These are phyloP conservation scores for Mycena maculata DNA, from an alignment of 768 basidiomycete genomes.

Conservation along the genomic window DNA sequence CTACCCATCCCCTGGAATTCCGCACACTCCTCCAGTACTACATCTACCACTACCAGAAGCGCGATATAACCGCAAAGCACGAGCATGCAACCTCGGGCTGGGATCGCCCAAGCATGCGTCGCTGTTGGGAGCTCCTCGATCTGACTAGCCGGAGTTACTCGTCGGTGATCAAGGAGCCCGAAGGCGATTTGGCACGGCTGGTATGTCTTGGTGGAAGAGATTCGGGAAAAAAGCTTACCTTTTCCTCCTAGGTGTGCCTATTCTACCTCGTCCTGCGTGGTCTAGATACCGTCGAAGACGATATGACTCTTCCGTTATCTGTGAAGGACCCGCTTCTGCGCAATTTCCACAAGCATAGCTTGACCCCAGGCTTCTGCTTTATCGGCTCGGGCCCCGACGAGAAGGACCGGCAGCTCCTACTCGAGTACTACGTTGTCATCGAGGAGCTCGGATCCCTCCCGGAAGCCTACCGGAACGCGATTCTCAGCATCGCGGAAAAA, in stretches of 20 bases:
- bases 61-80: slow-evolving; percentile 81
- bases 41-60: slow-evolving; percentile 82
- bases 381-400: slow-evolving; percentile 85
- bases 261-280: slow-evolving; percentile 96
- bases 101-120: slow-evolving; percentile 86
- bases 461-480: slow-evolving; percentile 77
- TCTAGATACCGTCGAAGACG: slow-evolving; percentile 98
- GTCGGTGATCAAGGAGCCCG: slow-evolving; percentile 94
- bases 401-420: slow-evolving; percentile 86
- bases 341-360: slow-evolving; percentile 81
- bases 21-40: slow-evolving; percentile 85
- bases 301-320: slow-evolving; percentile 92
- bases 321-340: slow-evolving; percentile 89
- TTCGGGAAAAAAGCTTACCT: slow-evolving; percentile 4
- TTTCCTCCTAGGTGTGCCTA: slow-evolving; percentile 95
- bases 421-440: slow-evolving; percentile 85
- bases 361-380: slow-evolving; percentile 90
- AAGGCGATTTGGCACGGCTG: slow-evolving; percentile 92
- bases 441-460: slow-evolving; percentile 81
- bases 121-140: slow-evolving; percentile 93
- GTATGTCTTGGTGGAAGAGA: slow-evolving; percentile 68
- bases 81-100: slow-evolving; percentile 88
- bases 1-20: slow-evolving; percentile 88
- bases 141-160: slow-evolving; percentile 90
- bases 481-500: slow-evolving; percentile 84